These are phyloP conservation scores for Diphasiastrum complanatum DNA, from an alignment of 83 land plant genomes.

Conservation along the genomic window DNA sequence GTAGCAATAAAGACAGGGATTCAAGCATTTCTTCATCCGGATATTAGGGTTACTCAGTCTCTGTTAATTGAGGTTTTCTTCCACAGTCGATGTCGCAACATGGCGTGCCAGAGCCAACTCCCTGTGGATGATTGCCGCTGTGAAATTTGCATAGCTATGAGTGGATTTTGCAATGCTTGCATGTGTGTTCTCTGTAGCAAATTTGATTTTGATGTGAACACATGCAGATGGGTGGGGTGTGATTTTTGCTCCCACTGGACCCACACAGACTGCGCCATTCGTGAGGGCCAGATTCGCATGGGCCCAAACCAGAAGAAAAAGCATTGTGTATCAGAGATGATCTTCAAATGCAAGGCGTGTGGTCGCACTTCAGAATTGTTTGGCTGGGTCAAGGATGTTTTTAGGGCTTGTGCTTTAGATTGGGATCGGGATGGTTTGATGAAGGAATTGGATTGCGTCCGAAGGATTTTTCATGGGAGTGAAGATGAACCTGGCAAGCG, in stretches of 20 bases:
- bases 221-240: constrained; percentile 12
- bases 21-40: too few relatives aligned
- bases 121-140: constrained; percentile 13
- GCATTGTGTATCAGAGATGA: neutral
- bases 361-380: constrained; percentile 9
- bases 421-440: neutral
- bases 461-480: constrained; percentile 11
- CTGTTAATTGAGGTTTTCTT: constrained; percentile 5
- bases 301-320: neutral
- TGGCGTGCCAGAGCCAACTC: constrained; percentile 5
- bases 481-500: neutral
- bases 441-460: too few relatives aligned
- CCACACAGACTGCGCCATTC: constrained; percentile 15
- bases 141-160: constrained; percentile 12
- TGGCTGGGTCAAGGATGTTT: constrained; percentile 16
- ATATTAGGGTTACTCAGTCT: constrained; percentile 9
- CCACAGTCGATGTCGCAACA: constrained; percentile 8
- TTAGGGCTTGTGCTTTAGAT: constrained; percentile 3
- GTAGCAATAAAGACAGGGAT: too few relatives aligned
- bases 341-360: constrained; percentile 11
- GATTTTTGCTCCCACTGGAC: constrained; percentile 14
- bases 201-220: too few relatives aligned
- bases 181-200: constrained; percentile 10
- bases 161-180: constrained; percentile 13
- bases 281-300: constrained; percentile 7